Percentiles rank a stretch among this genome's conserved stretches.
These are phyloP conservation scores for Xylaria grammica DNA, from an alignment of 495 filamentous ascomycete species.

Conservation along the genomic window DNA sequence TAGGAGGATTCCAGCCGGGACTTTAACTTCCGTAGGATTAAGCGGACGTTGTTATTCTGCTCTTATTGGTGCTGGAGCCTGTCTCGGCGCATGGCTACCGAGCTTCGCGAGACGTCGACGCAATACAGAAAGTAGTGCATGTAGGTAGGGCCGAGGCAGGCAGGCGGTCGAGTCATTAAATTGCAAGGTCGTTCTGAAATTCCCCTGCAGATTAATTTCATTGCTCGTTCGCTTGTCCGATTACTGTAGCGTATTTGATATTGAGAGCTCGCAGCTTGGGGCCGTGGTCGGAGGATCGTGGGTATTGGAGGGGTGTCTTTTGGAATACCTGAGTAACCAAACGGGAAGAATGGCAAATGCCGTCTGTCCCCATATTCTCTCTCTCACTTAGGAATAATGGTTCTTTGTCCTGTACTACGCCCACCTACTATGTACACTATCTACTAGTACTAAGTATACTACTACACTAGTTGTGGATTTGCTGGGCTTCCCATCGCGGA, in stretches of 20 bases:
- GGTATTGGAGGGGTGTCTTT: not conserved
- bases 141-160: not conserved
- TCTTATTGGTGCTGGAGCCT: not conserved
- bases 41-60: not conserved
- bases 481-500: conserved; percentile 4
- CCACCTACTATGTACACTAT: conserved; percentile 2
- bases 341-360: conserved; percentile 7
- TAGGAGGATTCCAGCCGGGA: not conserved
- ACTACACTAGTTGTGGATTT: too few relatives aligned
- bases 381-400: not conserved
- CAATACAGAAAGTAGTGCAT: not conserved
- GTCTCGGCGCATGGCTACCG: not conserved
- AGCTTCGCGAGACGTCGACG: not conserved
- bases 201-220: conserved; percentile 16
- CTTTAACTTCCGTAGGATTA: conserved; percentile 7
- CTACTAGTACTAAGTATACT: too few relatives aligned
- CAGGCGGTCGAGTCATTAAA: not conserved
- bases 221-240: not conserved
- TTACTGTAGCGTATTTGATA: conserved; percentile 25
- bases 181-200: not conserved
- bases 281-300: conserved; percentile 9
- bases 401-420: not conserved
- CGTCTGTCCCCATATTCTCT: not conserved
- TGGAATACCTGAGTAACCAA: not conserved
- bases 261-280: conserved; percentile 5